A percentile compares a stretch with the other conserved stretches of the same genome.
phyloP scores from a whole-genome alignment of 495 filamentous ascomycete genomes.

The Patellaria atrata region DNA sequence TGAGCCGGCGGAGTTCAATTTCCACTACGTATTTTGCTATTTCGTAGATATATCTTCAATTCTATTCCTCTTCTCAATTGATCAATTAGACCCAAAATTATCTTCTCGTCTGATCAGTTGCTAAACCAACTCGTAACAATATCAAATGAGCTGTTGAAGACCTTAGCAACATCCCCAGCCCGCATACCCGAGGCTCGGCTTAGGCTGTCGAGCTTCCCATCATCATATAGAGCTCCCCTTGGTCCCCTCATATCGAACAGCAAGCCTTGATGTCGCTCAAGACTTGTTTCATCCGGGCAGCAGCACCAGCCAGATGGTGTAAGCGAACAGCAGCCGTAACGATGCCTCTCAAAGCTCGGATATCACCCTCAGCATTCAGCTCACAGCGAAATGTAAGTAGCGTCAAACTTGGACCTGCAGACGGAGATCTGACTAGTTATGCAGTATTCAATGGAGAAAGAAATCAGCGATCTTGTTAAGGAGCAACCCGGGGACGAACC shows the following conservation, averaged over 20 bases:
- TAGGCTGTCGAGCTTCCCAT: constrained; percentile 10
- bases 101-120: too few relatives aligned
- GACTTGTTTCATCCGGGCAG: constrained; percentile 12
- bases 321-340: constrained; percentile 21
- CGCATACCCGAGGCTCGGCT: constrained; percentile 19
- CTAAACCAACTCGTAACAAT: too few relatives aligned
- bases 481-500: constrained; percentile 47
- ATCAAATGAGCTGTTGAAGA: too few relatives aligned
- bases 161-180: neutral
- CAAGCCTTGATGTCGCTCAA: constrained; percentile 18
- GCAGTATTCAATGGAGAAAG: constrained; percentile 19
- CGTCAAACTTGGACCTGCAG: too few relatives aligned
- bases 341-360: constrained; percentile 85
- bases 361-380: constrained; percentile 50
- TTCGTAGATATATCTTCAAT: too few relatives aligned
- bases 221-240: constrained; percentile 2
- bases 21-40: too few relatives aligned
- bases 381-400: neutral
- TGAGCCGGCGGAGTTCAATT: too few relatives aligned
- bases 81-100: too few relatives aligned
- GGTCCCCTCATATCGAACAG: neutral
- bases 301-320: constrained; percentile 19
- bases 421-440: constrained; percentile 1
- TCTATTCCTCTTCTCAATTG: too few relatives aligned
- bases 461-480: constrained; percentile 13